Percentiles rank a stretch among this genome's conserved stretches.
These are phyloP conservation scores for Sindora glabra DNA, from an alignment of 306 rosid genomes.

Conservation along the genomic window DNA sequence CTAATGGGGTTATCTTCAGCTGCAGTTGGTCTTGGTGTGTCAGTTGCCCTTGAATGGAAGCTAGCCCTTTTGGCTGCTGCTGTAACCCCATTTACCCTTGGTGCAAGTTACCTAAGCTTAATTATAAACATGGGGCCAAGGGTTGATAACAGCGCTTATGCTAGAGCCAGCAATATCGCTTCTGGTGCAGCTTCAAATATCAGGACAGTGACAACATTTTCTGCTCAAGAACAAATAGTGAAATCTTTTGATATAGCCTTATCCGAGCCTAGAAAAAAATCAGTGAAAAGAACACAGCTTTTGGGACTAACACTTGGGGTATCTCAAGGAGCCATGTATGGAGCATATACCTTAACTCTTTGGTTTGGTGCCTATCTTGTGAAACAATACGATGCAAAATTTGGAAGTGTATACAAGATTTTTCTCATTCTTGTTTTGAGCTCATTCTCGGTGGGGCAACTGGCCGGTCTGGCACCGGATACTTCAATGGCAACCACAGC, in stretches of 20 bases:
- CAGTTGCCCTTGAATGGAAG: conserved; percentile 41
- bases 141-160: conserved; percentile 58
- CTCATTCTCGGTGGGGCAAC: conserved; percentile 89
- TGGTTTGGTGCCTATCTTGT: conserved; percentile 71
- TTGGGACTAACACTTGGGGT: conserved; percentile 63
- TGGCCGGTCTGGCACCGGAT: conserved; percentile 88
- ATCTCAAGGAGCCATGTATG: conserved; percentile 80
- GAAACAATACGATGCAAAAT: conserved; percentile 30
- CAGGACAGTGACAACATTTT: conserved; percentile 76
- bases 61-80: conserved; percentile 68
- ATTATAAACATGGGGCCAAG: conserved; percentile 64
- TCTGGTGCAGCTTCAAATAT: conserved; percentile 86
- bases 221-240: conserved; percentile 72
- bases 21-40: conserved; percentile 60
- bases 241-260: conserved; percentile 64
- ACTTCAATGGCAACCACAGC: conserved; percentile 63
- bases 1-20: conserved; percentile 87
- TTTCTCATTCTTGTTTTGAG: conserved; percentile 91
- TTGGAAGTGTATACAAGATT: conserved; percentile 58
- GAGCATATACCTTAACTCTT: conserved; percentile 71
- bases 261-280: conserved; percentile 52
- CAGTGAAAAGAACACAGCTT: conserved; percentile 54
- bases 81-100: conserved; percentile 82
- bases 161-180: conserved; percentile 81
- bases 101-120: conserved; percentile 79